A percentile compares a stretch with the other conserved stretches of the same genome.
Conservation (phyloP, 352 stramenopile species). For the Phytophthora sp. region DNA sequence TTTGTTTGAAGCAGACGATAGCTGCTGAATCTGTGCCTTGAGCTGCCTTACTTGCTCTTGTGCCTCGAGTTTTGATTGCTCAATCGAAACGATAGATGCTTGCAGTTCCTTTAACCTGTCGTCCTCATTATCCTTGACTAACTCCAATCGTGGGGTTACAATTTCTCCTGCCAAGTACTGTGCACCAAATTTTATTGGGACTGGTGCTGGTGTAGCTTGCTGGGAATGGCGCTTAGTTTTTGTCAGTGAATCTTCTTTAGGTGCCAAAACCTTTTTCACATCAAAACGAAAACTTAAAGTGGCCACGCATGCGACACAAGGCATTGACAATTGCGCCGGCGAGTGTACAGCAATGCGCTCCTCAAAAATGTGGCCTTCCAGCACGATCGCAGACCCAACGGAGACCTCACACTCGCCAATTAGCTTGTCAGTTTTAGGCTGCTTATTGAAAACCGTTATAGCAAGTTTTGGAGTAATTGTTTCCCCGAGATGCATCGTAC, state of each 20-base stretch:
- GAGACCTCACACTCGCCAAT: constrained; percentile 81
- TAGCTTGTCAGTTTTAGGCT: constrained; percentile 68
- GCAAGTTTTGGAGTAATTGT: constrained; percentile 73
- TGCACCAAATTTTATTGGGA: constrained; percentile 29
- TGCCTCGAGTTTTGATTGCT: constrained; percentile 50
- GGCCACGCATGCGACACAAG: constrained; percentile 38
- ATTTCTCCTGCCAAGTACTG: constrained; percentile 39
- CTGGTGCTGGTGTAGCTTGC: constrained; percentile 7
- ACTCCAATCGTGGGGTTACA: constrained; percentile 11
- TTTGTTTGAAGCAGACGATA: constrained; percentile 16
- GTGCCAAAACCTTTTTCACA: constrained; percentile 49
- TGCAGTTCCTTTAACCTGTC: constrained; percentile 31
- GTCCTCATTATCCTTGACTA: constrained; percentile 12
- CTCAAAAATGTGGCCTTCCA: constrained; percentile 77
- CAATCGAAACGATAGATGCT: constrained; percentile 26
- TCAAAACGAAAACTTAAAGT: constrained; percentile 71
- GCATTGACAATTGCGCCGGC: constrained; percentile 18
- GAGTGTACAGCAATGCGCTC: constrained; percentile 61
- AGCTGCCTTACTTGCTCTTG: constrained; percentile 57
- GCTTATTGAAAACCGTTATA: constrained; percentile 75
- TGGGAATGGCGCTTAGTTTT: neutral
- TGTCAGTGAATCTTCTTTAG: neutral
- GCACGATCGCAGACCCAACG: constrained; percentile 68
- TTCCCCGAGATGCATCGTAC: constrained; percentile 55
- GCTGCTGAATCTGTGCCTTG: constrained; percentile 51